Percentiles rank a stretch among this genome's conserved stretches.
Conservation (phyloP, 2,329 filamentous ascomycete genomes). For the Alternaria panax region DNA sequence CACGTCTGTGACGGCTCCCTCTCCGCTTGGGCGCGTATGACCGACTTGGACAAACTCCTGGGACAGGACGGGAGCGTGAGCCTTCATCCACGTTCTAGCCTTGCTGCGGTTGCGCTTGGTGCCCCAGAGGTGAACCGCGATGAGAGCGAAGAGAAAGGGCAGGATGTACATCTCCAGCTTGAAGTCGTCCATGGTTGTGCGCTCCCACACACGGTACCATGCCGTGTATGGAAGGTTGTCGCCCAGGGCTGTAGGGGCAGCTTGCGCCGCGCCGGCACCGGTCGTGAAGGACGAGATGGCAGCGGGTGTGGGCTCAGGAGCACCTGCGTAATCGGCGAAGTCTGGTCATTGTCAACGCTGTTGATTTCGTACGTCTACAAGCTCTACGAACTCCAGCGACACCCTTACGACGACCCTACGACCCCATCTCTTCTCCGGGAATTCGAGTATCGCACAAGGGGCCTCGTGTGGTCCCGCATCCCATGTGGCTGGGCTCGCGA, state of each 20-base stretch:
- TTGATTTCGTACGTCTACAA: neutral
- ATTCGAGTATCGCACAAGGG: neutral
- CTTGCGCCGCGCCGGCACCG: constrained; percentile 42
- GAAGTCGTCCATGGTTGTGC: constrained; percentile 84
- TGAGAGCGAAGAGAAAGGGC: constrained; percentile 74
- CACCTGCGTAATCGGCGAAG: constrained; percentile 91
- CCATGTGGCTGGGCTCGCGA: constrained; percentile 21
- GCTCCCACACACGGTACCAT: constrained; percentile 98
- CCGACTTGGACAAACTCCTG: constrained; percentile 89
- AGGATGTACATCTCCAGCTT: constrained; percentile 84
- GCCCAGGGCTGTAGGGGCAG: constrained; percentile 51
- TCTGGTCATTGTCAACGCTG: constrained; percentile 61
- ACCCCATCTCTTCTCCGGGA: neutral
- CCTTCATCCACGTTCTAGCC: constrained; percentile 80
- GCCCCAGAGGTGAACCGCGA: constrained; percentile 82
- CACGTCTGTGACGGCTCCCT: constrained; percentile 52
- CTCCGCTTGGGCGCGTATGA: constrained; percentile 60
- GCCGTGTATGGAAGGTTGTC: constrained; percentile 75
- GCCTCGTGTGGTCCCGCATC: constrained; percentile 8
- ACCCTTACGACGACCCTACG: neutral
- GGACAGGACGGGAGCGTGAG: constrained; percentile 74
- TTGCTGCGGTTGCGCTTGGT: constrained; percentile 79
- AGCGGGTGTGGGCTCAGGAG: constrained; percentile 69
- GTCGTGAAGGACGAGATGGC: constrained; percentile 56
- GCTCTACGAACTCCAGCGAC: neutral